Evolutionary conservation across 108 stramenopile species (phyloP), one percentile per base, ranked within the genome.

Genomic region (Pseudonitzschia multiseries): DNA sequence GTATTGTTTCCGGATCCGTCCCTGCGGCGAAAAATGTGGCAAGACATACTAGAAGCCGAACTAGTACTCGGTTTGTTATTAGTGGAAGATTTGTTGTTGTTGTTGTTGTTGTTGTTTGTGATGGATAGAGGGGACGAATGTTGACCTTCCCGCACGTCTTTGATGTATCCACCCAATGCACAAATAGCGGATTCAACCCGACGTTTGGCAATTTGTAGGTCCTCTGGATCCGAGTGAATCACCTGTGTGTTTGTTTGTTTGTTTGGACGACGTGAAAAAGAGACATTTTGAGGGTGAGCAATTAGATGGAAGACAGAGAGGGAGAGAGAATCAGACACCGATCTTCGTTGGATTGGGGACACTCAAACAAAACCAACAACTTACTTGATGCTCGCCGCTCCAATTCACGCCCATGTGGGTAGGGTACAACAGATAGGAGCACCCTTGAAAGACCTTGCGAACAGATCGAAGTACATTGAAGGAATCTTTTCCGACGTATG

Each of bases 161-260:
- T 68, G 27, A 83, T 62, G 40, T 73, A 75, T 5, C 93, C 93
- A 24, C 93, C 93, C 68, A 91, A 91, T 26, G 88, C 86, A 75
- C 81, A 86, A 27, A 93, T 81, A 12, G 92, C 83, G 22, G 83
- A 75, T 42, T 83, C 84, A 14, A 93, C 76, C 28, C 92, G 61
- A 21, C 82, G 80, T 50, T 72, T 77, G 10, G 88, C 92, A 61
- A 88, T 73, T 6, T 27, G 32, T 24, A 86, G 32, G 2, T 88
- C 87, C 41, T 60, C 36, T 17, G 72, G 40, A 59, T 43, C 48
- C 40, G 44, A 27, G 46, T 22, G 32, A 18, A 41, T 26, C 0
- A 36, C 32, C 41, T 56, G 24, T 8, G 14, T 31, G 44, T 57
- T 12, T 33, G 32, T n/a, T n/a, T n/a, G n/a, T n/a, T n/a, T n/a